Percentiles rank a stretch among this genome's conserved stretches.
Conservation (phyloP, 23 red algal species). For the Gracilariopsis chorda region DNA sequence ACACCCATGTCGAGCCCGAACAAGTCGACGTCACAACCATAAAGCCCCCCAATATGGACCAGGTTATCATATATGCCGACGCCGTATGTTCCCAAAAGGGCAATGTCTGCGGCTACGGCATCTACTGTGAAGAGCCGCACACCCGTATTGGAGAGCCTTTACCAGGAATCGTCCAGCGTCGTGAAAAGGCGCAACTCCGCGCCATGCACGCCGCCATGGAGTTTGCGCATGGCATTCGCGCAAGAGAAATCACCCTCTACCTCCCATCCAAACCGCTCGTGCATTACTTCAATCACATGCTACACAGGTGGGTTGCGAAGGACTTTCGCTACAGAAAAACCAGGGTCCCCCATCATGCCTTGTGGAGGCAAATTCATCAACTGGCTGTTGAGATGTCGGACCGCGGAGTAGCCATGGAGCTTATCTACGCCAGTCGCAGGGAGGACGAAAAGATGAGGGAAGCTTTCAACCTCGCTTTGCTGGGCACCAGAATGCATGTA, state of each 20-base stretch:
- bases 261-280: background rate
- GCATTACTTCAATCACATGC: background rate
- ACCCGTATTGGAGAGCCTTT: constrained; percentile 29
- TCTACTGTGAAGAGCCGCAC: background rate
- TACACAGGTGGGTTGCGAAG: constrained; percentile 5
- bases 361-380: background rate
- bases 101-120: background rate
- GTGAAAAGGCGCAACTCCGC: background rate
- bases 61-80: background rate
- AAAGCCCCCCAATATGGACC: background rate
- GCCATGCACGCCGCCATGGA: background rate
- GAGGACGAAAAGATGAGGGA: constrained; percentile 8
- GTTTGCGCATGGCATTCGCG: constrained; percentile 11
- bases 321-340: background rate
- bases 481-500: constrained; percentile 4
- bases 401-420: background rate
- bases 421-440: background rate
- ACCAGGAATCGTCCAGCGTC: background rate
- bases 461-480: background rate
- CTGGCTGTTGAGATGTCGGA: background rate
- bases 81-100: background rate
- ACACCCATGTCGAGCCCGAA: background rate
- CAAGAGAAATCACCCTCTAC: constrained; percentile 2
- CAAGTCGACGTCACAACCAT: background rate
- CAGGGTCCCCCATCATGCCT: background rate